Percentiles rank a stretch among this genome's conserved stretches.
phyloP scores from a whole-genome alignment of 495 filamentous ascomycete genomes.

The Arthonia radiata region DNA sequence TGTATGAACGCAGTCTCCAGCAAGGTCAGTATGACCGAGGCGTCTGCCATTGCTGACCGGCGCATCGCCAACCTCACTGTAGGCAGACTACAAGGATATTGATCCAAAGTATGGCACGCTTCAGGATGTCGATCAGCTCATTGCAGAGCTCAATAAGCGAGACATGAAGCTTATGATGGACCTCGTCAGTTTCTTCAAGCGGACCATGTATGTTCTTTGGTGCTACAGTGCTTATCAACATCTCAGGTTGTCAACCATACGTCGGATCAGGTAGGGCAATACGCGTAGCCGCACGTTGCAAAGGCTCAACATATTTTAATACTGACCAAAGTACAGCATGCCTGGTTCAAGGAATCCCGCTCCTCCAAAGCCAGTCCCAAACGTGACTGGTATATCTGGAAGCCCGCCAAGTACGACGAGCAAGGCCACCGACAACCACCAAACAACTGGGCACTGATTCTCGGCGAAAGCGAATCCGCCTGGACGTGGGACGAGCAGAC shows the following conservation, averaged over 20 bases:
- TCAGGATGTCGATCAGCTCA: conserved; percentile 26
- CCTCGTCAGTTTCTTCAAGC: no score
- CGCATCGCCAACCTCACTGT: no score
- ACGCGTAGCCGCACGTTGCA: conserved; percentile 1
- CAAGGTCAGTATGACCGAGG: no score
- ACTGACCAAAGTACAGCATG: conserved; percentile 14
- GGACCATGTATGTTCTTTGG: no score
- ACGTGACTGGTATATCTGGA: conserved; percentile 37
- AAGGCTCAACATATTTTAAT: neutral
- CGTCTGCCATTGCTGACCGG: no score
- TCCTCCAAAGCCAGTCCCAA: conserved; percentile 21
- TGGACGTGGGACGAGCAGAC: conserved; percentile 28
- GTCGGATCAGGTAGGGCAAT: conserved; percentile 16
- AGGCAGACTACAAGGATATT: conserved; percentile 9
- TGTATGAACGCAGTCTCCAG: no score
- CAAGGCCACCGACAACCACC: conserved; percentile 28
- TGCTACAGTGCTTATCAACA: no score
- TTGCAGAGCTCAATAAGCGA: conserved; percentile 21
- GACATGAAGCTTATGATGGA: conserved; percentile 30
- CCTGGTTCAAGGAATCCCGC: conserved; percentile 29
- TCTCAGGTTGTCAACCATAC: conserved; percentile 41
- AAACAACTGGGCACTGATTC: conserved; percentile 31
- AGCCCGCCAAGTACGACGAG: conserved; percentile 20
- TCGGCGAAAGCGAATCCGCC: conserved; percentile 23
- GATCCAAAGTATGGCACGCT: conserved; percentile 29